phyloP scores from a whole-genome alignment of 768 basidiomycete species.

The Russula ochroleuca region DNA sequence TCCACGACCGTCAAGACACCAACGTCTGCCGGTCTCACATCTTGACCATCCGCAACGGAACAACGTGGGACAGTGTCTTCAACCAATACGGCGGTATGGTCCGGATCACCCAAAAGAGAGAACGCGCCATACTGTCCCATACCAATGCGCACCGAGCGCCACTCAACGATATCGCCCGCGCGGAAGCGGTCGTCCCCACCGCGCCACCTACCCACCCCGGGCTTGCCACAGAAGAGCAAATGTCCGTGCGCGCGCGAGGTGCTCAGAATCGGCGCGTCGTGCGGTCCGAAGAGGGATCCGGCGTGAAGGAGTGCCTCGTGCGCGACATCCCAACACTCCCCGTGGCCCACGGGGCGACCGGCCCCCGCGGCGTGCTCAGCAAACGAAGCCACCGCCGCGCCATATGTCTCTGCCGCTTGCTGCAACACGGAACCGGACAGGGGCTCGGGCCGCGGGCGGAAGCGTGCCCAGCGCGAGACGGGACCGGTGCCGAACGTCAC shows the following conservation, averaged over 20 bases:
- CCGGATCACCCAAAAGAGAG: conserved; percentile 46
- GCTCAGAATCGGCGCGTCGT: conserved; percentile 45
- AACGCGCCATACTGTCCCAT: conserved; percentile 20
- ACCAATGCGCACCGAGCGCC: conserved; percentile 38
- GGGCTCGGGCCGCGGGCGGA: conserved; percentile 40
- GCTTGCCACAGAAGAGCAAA: conserved; percentile 43
- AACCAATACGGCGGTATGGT: conserved; percentile 52
- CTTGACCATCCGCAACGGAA: conserved; percentile 35
- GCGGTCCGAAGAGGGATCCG: conserved; percentile 38
- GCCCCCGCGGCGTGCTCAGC: conserved; percentile 44
- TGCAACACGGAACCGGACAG: conserved; percentile 37
- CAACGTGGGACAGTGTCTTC: conserved; percentile 36
- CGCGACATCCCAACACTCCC: conserved; percentile 59
- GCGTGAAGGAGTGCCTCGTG: conserved; percentile 46
- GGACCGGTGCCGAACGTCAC: conserved; percentile 38
- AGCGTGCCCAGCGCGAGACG: conserved; percentile 37
- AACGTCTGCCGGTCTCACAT: conserved; percentile 40
- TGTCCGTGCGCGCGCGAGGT: conserved; percentile 53
- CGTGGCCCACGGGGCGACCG: conserved; percentile 45
- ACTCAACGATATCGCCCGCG: conserved; percentile 54
- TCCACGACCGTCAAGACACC: conserved; percentile 49
- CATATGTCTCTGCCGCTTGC: conserved; percentile 46
- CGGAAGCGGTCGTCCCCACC: conserved; percentile 50
- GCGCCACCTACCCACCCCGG: conserved; percentile 44
- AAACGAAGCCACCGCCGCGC: conserved; percentile 45